Evolutionary conservation across 345 rosid genomes (phyloP).

Genomic region (Eutrema japonicum): DNA sequence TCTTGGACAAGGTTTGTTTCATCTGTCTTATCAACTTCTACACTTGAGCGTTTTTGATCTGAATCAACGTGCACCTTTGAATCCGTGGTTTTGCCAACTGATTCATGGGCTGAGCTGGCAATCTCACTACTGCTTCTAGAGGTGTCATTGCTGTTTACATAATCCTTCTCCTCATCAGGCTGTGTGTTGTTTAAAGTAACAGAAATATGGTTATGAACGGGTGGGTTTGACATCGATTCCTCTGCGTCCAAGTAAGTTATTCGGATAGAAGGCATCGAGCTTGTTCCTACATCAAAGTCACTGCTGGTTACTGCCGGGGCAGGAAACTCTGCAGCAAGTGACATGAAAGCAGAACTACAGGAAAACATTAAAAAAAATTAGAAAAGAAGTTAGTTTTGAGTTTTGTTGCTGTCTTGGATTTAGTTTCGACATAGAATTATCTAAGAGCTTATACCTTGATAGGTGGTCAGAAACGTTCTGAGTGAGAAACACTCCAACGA

Average conservation of each 20-base stretch:
- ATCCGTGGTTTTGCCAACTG: conserved; percentile 39
- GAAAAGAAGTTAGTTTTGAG: conserved; percentile 29
- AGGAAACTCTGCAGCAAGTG: conserved; percentile 78
- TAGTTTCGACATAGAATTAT: conserved; percentile 2
- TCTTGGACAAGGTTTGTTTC: conserved; percentile 32
- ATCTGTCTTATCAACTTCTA: conserved; percentile 36
- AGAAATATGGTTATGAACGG: conserved; percentile 51
- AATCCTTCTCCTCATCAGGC: conserved; percentile 56
- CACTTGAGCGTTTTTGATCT: conserved; percentile 41
- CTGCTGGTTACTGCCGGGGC: conserved; percentile 42
- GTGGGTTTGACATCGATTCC: conserved; percentile 49
- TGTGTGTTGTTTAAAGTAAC: conserved; percentile 47
- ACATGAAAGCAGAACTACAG: conserved; percentile 93
- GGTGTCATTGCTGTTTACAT: conserved; percentile 51
- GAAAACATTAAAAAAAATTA: not conserved
- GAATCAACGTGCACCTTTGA: conserved; percentile 41
- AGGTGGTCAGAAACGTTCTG: conserved; percentile 97
- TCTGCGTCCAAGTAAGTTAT: conserved; percentile 57
- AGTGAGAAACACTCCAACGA: conserved; percentile 94
- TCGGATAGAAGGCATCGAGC: conserved; percentile 47
- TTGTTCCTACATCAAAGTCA: conserved; percentile 48
- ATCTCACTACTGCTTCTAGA: conserved; percentile 49
- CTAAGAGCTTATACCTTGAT: conserved; percentile 67
- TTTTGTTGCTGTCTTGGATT: conserved; percentile 13
- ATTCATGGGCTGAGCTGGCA: conserved; percentile 47